These are phyloP conservation scores for Acacia confusa DNA, from an alignment of 306 rosid genomes.

Conservation along the genomic window DNA sequence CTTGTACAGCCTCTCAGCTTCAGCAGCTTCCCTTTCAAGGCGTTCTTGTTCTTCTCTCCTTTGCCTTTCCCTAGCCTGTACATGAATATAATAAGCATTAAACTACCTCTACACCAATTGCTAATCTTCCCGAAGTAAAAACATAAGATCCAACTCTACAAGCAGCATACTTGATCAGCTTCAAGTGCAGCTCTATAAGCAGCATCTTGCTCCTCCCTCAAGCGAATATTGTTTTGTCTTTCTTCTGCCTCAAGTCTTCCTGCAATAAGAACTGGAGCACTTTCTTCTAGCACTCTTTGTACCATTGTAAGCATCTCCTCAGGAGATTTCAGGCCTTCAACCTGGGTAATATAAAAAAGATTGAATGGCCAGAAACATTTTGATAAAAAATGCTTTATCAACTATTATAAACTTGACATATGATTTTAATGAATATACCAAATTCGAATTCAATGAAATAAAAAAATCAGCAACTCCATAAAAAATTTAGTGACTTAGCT, in stretches of 20 bases:
- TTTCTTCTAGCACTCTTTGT: slow-evolving; percentile 92
- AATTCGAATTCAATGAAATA: slow-evolving; percentile 9
- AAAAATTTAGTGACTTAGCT: not conserved
- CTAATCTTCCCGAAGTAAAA: slow-evolving; percentile 23
- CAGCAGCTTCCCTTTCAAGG: slow-evolving; percentile 93
- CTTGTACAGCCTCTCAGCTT: slow-evolving; percentile 78
- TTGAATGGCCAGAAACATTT: slow-evolving; percentile 8
- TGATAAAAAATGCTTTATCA: slow-evolving; percentile 25
- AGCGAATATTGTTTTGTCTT: slow-evolving; percentile 66
- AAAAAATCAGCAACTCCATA: slow-evolving; percentile 7
- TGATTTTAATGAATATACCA: slow-evolving; percentile 14
- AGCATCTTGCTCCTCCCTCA: slow-evolving; percentile 99
- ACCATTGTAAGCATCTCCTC: slow-evolving; percentile 79
- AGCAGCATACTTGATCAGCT: slow-evolving; percentile 89
- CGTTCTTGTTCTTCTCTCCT: slow-evolving; percentile 92
- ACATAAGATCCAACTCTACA: slow-evolving; percentile 6
- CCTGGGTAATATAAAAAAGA: slow-evolving; percentile 51
- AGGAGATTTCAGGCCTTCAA: slow-evolving; percentile 85
- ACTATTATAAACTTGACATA: slow-evolving; percentile 8
- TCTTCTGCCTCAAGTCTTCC: slow-evolving; percentile 95
- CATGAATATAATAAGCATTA: slow-evolving; percentile 27
- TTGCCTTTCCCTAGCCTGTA: slow-evolving; percentile 92
- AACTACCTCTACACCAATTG: slow-evolving; percentile 24
- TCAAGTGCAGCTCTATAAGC: slow-evolving; percentile 97
- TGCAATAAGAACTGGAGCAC: slow-evolving; percentile 75